These are phyloP conservation scores for Sporothrix variecibatus DNA, from an alignment of 2,329 filamentous ascomycete genomes.

Conservation along the genomic window DNA sequence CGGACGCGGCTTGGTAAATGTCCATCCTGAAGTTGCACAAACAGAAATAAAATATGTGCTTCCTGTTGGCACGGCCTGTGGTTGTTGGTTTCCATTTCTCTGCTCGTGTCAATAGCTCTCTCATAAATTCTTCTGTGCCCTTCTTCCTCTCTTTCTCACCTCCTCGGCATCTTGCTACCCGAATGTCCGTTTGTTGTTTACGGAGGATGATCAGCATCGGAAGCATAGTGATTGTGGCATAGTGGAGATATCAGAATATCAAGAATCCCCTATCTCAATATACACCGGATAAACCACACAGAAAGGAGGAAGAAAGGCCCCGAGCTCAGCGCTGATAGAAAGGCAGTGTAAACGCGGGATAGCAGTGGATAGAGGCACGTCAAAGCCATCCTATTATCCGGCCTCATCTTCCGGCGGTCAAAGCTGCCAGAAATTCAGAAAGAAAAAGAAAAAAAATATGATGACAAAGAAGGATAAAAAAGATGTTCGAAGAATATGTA, in stretches of 20 bases:
- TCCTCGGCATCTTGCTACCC: slow-evolving; percentile 1
- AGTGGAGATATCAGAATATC: not conserved
- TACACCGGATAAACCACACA: slow-evolving; percentile 6
- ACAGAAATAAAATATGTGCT: not conserved
- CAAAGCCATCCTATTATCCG: not conserved
- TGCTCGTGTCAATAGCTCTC: not conserved
- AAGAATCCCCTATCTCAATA: not conserved
- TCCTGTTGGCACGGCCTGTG: not conserved
- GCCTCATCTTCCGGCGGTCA: not conserved
- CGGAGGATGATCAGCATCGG: not conserved
- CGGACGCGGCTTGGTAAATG: slow-evolving; percentile 6
- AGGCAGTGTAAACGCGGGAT: not conserved
- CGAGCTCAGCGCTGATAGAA: not conserved
- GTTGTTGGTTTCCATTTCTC: not conserved
- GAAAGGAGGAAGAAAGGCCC: slow-evolving; percentile 4
- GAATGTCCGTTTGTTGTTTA: not conserved
- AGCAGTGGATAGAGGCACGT: not conserved
- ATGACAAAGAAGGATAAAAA: not conserved
- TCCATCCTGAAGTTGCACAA: not conserved
- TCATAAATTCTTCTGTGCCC: too few species aligned
- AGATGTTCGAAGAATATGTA: too few species aligned
- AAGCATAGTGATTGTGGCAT: not conserved
- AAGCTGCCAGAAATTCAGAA: not conserved
- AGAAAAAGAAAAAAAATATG: not conserved
- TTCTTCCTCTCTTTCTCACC: not conserved